Conservation (phyloP, 2,329 filamentous ascomycete genomes). For the Setomelanomma holmii region DNA sequence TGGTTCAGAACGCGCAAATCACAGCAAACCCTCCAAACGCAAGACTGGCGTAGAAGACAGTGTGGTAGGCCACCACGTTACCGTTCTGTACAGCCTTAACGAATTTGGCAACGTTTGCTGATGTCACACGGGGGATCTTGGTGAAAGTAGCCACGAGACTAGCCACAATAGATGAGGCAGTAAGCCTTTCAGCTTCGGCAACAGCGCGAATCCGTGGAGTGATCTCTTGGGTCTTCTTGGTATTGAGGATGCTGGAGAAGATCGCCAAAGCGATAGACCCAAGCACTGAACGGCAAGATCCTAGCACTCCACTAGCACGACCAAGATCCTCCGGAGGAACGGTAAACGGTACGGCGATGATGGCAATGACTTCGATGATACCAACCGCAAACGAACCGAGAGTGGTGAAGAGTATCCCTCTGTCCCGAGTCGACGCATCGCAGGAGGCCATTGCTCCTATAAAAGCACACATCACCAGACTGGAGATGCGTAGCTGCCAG, state of each 20-base stretch:
- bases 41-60: conserved; percentile 22
- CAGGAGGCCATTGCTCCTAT: conserved; percentile 26
- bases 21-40: conserved; percentile 24
- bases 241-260: conserved; percentile 21
- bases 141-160: conserved; percentile 12
- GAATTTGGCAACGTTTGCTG: conserved; percentile 11
- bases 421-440: conserved; percentile 19
- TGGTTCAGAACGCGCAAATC: conserved; percentile 22
- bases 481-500: conserved; percentile 18
- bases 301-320: conserved; percentile 21
- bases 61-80: conserved; percentile 23
- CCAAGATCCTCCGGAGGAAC: conserved; percentile 21
- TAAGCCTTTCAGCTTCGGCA: conserved; percentile 11
- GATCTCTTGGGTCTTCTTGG: conserved; percentile 16
- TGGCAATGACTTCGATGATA: conserved; percentile 53
- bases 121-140: conserved; percentile 17
- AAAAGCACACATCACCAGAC: conserved; percentile 21
- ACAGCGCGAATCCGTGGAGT: conserved; percentile 8
- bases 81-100: conserved; percentile 16
- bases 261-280: conserved; percentile 22
- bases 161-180: conserved; percentile 15
- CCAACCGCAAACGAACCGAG: conserved; percentile 50
- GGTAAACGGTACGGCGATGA: conserved; percentile 23
- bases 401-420: conserved; percentile 12
- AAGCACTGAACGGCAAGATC: conserved; percentile 17